Percentiles rank a stretch among this genome's conserved stretches.
phyloP scores from a whole-genome alignment of 2,329 filamentous ascomycete genomes.

The Aspergillus aculeatus region DNA sequence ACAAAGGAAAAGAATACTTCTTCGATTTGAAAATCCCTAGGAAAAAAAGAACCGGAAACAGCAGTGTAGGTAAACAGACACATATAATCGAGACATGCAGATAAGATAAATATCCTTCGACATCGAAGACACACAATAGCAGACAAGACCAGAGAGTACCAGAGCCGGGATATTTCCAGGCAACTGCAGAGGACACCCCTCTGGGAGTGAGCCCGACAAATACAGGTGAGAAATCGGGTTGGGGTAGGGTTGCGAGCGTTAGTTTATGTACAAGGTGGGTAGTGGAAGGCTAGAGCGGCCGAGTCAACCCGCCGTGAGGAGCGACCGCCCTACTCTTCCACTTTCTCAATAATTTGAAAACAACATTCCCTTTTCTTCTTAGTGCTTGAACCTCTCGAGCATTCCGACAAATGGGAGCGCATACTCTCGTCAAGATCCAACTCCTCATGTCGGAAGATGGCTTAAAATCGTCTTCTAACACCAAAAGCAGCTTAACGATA shows the following conservation, averaged over 20 bases:
- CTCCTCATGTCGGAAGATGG: neutral
- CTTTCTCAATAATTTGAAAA: slow-evolving; percentile 5
- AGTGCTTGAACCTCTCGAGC: slow-evolving; percentile 7
- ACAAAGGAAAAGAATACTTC: slow-evolving; percentile 3
- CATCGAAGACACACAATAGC: slow-evolving; percentile 22
- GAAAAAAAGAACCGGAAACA: neutral
- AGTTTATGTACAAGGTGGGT: slow-evolving; percentile 35
- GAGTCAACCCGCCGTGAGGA: neutral
- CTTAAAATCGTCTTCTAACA: neutral
- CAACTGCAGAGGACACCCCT: slow-evolving; percentile 18
- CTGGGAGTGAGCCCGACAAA: slow-evolving; percentile 26
- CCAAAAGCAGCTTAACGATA: slow-evolving; percentile 63
- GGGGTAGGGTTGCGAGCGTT: slow-evolving; percentile 15
- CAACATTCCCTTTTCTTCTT: slow-evolving; percentile 14
- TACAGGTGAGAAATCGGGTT: slow-evolving; percentile 31
- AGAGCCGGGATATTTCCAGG: slow-evolving; percentile 8
- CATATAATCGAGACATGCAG: slow-evolving; percentile 24
- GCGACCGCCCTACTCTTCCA: neutral
- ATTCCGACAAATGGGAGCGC: slow-evolving; percentile 2
- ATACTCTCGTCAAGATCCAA: neutral
- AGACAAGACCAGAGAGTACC: slow-evolving; percentile 25
- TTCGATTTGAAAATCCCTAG: neutral
- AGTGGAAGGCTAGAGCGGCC: slow-evolving; percentile 5
- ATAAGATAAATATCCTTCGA: slow-evolving; percentile 21
- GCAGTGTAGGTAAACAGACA: slow-evolving; percentile 18